A percentile compares a stretch with the other conserved stretches of the same genome.
These are phyloP conservation scores for Mimosa pudica DNA, from an alignment of 306 rosid species.

Conservation along the genomic window DNA sequence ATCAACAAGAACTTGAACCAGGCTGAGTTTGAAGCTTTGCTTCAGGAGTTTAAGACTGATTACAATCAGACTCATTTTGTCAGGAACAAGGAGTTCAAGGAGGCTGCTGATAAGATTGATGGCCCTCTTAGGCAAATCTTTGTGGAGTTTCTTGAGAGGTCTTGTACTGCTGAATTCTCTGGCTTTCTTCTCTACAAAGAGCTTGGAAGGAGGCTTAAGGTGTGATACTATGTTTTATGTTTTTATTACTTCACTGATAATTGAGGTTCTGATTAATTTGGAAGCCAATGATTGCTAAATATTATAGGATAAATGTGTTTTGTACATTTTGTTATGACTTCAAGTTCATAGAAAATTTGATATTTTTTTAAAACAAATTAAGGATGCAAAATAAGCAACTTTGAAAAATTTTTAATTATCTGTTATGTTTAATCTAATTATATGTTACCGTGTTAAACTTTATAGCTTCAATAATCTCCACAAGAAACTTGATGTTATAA, in stretches of 20 bases:
- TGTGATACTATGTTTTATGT: conserved; percentile 9
- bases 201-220: conserved; percentile 98
- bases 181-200: conserved; percentile 98
- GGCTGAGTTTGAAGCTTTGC: conserved; percentile 82
- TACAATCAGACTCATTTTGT: conserved; percentile 97
- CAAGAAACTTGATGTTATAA: too few species aligned
- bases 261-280: neutral
- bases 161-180: conserved; percentile 98
- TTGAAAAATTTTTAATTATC: too few species aligned
- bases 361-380: too few species aligned
- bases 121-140: conserved; percentile 91
- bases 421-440: too few species aligned
- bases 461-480: too few species aligned
- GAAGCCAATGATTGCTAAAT: neutral
- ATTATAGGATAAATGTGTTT: neutral
- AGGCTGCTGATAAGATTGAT: conserved; percentile 87
- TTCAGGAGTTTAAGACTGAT: conserved; percentile 98
- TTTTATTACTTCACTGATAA: neutral
- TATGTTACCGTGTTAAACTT: too few species aligned
- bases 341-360: neutral
- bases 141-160: conserved; percentile 97
- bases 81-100: conserved; percentile 96
- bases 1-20: conserved; percentile 86
- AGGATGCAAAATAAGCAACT: too few species aligned
- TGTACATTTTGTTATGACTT: neutral